Conservation (phyloP, 2,329 filamentous ascomycete species). For the Trichoderma oligosporum region DNA sequence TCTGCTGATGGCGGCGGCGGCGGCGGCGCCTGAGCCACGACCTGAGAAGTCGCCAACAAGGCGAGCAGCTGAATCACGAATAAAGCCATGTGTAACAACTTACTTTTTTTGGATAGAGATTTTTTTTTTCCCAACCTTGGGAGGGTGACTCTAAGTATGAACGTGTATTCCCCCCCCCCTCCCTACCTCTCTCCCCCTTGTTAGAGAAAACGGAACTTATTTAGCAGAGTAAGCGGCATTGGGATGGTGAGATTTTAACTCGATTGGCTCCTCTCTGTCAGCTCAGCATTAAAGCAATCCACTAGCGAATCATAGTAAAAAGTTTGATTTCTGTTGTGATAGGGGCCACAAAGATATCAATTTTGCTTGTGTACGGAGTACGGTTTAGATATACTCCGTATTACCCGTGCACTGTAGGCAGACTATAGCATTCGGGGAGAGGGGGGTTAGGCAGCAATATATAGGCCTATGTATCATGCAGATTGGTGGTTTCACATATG, state of each 20-base stretch:
- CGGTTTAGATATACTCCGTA: no score
- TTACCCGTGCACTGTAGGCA: no score
- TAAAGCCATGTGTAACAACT: background rate
- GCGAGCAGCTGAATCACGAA: background rate
- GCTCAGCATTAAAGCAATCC: no score
- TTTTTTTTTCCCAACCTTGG: background rate
- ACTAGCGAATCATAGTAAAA: background rate
- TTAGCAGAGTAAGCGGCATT: background rate
- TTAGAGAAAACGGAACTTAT: background rate
- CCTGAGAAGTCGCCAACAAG: constrained; percentile 3
- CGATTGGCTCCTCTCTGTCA: no score
- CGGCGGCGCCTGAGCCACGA: background rate
- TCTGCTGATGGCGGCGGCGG: background rate
- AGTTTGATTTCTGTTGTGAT: background rate
- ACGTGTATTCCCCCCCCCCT: no score
- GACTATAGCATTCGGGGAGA: no score
- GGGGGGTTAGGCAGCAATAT: no score
- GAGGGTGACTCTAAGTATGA: background rate
- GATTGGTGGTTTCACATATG: no score
- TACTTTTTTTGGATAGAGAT: background rate
- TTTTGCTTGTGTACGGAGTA: no score
- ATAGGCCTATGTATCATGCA: no score
- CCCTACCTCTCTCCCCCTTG: no score
- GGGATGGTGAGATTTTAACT: background rate
- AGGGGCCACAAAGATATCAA: no score